phyloP scores from a whole-genome alignment of 345 rosid species.

The Noccaea caerulescens region DNA sequence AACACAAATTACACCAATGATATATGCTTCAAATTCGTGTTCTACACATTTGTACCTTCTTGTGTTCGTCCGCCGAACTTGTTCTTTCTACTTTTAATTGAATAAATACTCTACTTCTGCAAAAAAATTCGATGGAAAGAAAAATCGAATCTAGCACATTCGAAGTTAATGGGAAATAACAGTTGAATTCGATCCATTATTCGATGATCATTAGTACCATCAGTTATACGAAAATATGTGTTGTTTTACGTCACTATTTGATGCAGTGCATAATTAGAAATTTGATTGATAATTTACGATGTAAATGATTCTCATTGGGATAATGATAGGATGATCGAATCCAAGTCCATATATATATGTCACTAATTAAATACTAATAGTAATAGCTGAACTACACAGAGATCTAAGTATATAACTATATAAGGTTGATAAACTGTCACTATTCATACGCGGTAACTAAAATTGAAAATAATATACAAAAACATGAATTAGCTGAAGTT shows the following conservation, averaged over 20 bases:
- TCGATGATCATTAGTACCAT: conserved; percentile 20
- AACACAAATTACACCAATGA: conserved; percentile 25
- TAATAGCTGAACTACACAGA: no score
- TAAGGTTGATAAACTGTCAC: neutral
- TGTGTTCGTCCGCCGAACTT: conserved; percentile 33
- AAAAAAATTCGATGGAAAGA: conserved; percentile 17
- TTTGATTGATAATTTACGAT: no score
- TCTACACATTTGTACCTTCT: conserved; percentile 34
- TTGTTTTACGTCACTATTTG: conserved; percentile 7
- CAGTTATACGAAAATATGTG: conserved; percentile 15
- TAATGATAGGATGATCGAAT: no score
- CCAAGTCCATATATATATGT: no score
- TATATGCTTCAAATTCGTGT: conserved; percentile 39
- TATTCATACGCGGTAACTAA: neutral
- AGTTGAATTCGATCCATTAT: conserved; percentile 33
- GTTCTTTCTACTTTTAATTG: conserved; percentile 39
- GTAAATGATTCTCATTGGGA: no score
- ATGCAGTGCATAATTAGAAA: no score
- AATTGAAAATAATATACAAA: no score
- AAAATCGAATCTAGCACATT: conserved; percentile 36
- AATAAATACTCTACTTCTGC: conserved; percentile 33
- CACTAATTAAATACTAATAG: no score
- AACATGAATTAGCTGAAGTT: neutral
- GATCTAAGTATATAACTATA: no score
- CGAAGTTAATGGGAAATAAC: conserved; percentile 35